Conservation (phyloP, 73 alveolate genomes). For the Tetrahymena malaccensis region DNA sequence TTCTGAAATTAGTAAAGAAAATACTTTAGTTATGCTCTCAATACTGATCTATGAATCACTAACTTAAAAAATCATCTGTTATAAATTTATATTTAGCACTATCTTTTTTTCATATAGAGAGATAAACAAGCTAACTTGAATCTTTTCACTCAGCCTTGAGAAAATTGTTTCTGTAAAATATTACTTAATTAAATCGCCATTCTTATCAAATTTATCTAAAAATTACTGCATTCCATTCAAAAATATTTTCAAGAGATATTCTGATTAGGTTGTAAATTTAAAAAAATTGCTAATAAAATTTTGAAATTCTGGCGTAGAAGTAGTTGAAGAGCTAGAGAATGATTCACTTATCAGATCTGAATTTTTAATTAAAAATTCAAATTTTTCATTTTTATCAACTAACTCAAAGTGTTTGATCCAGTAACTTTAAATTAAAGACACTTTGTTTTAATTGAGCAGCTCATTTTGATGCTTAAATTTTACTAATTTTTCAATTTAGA, state of each 20-base stretch:
- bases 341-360: neutral
- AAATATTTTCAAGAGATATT: neutral
- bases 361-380: no score
- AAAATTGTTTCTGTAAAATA: neutral
- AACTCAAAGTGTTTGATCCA: neutral
- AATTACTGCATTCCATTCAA: neutral
- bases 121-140: neutral
- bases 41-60: neutral
- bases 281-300: neutral
- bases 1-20: neutral
- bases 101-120: neutral
- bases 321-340: neutral
- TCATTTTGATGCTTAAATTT: neutral
- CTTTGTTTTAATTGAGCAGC: neutral
- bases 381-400: neutral
- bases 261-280: neutral
- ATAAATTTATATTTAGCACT: neutral
- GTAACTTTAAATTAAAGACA: neutral
- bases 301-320: neutral
- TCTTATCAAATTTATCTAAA: neutral
- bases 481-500: no score
- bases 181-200: neutral
- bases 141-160: neutral
- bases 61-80: neutral
- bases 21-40: neutral